Conservation (phyloP, 192 early-diverging fungal genomes). For the Coemansia sp. region DNA sequence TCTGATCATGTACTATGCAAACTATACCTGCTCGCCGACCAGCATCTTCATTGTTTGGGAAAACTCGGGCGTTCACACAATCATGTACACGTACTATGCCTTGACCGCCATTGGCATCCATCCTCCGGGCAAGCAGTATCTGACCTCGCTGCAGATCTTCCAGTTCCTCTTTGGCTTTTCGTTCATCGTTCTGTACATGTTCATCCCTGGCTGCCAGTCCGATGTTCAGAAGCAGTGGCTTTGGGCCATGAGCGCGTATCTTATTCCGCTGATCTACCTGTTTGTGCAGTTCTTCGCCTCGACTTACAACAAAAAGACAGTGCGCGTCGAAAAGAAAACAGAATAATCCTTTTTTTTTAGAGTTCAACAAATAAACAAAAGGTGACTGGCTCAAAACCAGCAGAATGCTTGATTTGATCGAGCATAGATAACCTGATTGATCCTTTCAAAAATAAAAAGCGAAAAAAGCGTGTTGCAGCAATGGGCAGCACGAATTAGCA, state of each 20-base stretch:
- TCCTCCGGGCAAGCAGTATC: constrained; percentile 76
- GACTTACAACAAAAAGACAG: constrained; percentile 56
- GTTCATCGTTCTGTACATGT: constrained; percentile 62
- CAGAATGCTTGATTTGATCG: no score
- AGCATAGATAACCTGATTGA: no score
- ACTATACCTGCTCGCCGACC: constrained; percentile 66
- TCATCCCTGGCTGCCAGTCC: constrained; percentile 59
- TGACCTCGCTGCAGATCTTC: constrained; percentile 80
- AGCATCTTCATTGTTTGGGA: constrained; percentile 74
- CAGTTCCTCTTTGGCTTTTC: constrained; percentile 77
- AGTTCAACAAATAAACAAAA: no score
- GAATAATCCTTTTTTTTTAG: constrained; percentile 4
- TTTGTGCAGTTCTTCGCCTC: constrained; percentile 78
- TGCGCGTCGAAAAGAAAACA: constrained; percentile 13
- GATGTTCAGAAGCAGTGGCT: constrained; percentile 60
- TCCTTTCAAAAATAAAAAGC: no score
- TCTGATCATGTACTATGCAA: constrained; percentile 74
- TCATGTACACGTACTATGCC: constrained; percentile 87
- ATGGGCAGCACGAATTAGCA: no score
- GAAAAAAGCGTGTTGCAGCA: no score
- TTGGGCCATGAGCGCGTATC: constrained; percentile 63
- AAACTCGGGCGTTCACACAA: constrained; percentile 81
- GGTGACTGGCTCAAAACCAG: no score
- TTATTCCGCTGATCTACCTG: constrained; percentile 72
- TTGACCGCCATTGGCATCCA: constrained; percentile 67